Evolutionary conservation across 2,329 filamentous ascomycete species (phyloP).

Genomic region (Fusarium sp.): DNA sequence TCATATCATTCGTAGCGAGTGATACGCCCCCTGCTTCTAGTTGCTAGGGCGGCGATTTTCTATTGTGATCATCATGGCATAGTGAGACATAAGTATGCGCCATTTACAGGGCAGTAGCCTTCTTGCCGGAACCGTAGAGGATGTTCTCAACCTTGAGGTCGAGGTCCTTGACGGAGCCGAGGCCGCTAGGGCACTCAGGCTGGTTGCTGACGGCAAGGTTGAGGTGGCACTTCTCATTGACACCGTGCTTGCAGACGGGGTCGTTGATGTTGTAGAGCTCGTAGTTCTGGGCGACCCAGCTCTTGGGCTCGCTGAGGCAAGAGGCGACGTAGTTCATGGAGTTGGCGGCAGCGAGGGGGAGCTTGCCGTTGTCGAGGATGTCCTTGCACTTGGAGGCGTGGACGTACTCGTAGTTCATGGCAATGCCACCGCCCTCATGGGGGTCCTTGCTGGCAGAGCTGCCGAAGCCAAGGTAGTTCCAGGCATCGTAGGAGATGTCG

Average conservation of each 20-base stretch:
- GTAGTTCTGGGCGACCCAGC: slow-evolving; percentile 69
- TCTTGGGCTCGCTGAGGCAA: slow-evolving; percentile 62
- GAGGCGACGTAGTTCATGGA: slow-evolving; percentile 68
- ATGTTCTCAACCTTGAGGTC: slow-evolving; percentile 66
- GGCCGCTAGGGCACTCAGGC: slow-evolving; percentile 63
- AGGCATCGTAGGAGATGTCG: slow-evolving; percentile 74
- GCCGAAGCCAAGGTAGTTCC: slow-evolving; percentile 71
- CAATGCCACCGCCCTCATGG: slow-evolving; percentile 64
- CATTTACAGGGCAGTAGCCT: slow-evolving; percentile 43
- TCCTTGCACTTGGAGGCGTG: slow-evolving; percentile 64
- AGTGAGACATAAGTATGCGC: slow-evolving; percentile 22
- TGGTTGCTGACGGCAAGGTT: slow-evolving; percentile 67
- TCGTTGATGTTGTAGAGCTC: slow-evolving; percentile 69
- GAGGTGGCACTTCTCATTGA: slow-evolving; percentile 66
- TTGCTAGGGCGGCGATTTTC: slow-evolving; percentile 42
- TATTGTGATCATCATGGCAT: slow-evolving; percentile 46
- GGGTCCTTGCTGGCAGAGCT: slow-evolving; percentile 63
- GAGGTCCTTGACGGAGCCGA: slow-evolving; percentile 54
- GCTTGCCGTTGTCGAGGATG: slow-evolving; percentile 65
- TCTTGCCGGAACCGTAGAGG: slow-evolving; percentile 65
- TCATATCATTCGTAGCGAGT: slow-evolving; percentile 46
- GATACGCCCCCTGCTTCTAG: slow-evolving; percentile 30
- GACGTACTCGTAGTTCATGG: slow-evolving; percentile 67
- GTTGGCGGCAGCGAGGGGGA: slow-evolving; percentile 70
- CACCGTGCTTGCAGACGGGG: slow-evolving; percentile 64